phyloP scores from a whole-genome alignment of 768 basidiomycete genomes.

The Calocybe cyanea region DNA sequence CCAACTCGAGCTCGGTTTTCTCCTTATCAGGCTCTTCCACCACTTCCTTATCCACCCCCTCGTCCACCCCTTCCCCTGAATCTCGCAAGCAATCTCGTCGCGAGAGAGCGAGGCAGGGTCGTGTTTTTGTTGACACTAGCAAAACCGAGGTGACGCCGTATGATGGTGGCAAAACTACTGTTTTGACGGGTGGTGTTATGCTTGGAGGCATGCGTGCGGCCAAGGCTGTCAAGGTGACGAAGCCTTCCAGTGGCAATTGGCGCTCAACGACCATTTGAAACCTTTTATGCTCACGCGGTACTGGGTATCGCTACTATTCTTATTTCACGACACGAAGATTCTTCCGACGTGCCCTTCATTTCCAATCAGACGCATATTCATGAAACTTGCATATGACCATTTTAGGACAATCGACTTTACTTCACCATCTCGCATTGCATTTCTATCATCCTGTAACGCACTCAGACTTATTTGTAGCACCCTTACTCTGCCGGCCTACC shows the following conservation, averaged over 20 bases:
- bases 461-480: neutral
- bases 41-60: constrained; percentile 38
- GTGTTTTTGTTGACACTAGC: constrained; percentile 69
- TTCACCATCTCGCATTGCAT: constrained; percentile 6
- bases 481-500: neutral
- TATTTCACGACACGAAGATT: constrained; percentile 13
- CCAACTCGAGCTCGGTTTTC: constrained; percentile 63
- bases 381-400: constrained; percentile 12
- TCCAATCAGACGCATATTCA: constrained; percentile 16
- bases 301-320: constrained; percentile 5
- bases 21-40: constrained; percentile 51
- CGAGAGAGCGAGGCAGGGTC: constrained; percentile 63
- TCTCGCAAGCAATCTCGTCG: constrained; percentile 56
- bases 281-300: constrained; percentile 12
- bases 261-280: constrained; percentile 48
- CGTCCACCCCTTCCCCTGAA: constrained; percentile 18
- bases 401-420: neutral
- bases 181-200: constrained; percentile 86
- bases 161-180: constrained; percentile 85
- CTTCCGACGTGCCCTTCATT: constrained; percentile 9
- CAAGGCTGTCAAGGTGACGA: constrained; percentile 24
- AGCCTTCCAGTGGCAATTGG: constrained; percentile 45
- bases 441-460: neutral
- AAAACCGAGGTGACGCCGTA: constrained; percentile 83
- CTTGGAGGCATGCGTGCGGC: constrained; percentile 47